Evolutionary conservation across 805 yeast genomes (phyloP), one percentile per base, ranked within the genome.

Genomic region (Saccharomycopsis sp.): DNA sequence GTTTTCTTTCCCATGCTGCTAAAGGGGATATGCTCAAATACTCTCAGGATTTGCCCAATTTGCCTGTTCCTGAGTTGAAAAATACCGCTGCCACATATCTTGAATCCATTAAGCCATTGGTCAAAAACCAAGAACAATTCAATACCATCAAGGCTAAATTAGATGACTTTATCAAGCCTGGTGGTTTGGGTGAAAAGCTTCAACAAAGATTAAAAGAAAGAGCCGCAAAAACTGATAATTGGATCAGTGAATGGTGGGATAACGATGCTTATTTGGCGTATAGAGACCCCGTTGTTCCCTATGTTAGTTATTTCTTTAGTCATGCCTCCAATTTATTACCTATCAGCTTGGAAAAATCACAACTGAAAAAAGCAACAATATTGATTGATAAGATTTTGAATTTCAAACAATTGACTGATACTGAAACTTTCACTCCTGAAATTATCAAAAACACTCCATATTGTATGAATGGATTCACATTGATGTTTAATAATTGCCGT

Each of bases 161-260:
- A 37, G 67, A 75, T 37, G 83, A 79, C 44, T 87, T 89, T 51
- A 61, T 73, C 28, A 57, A 60, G 21, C 62, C 76, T 21, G 74
- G 76, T 28, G 86, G 85, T 5, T 64, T 66, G 34, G 86, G 92
- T 14, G 76, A 74, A 40, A 62, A 57, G 25, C 70, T 89, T 47
- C 97, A 89, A 57, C 49, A 65, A 42, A 70, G 88, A 45, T 69
- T 89, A 39, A 54, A 59, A 28, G 63, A 68, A 20, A 74, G 75
- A 50, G 79, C 89, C 21, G 51, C 61, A 23, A 62, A 54, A 40
- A 66, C 62, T 42, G 79, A 86, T 56, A 89, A 89, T 60, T 89
- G 98, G 98, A 69, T 89, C 53, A 73, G 82, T 35, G 79, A 74
- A 45, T 86, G 80, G 70, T 89, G 98, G 98, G 95, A 89, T 59